These are phyloP conservation scores for Linnemannia schmuckeri DNA, from an alignment of 192 early-diverging fungal species.

Conservation along the genomic window DNA sequence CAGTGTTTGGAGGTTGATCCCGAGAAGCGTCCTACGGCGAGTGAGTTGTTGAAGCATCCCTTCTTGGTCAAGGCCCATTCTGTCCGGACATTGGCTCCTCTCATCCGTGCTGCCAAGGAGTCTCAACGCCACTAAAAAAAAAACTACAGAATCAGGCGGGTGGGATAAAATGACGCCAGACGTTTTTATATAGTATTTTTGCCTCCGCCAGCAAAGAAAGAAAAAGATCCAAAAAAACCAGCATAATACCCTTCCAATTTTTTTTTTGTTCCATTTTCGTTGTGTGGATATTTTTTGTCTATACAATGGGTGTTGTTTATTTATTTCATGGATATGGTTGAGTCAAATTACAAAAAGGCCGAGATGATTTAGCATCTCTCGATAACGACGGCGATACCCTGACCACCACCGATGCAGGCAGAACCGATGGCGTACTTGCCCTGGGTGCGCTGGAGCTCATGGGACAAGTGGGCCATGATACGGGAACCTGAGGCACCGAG, in stretches of 20 bases:
- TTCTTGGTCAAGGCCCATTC: conserved; percentile 87
- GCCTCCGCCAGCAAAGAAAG: neutral
- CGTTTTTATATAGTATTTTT: neutral
- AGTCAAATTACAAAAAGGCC: neutral
- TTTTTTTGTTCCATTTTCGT: neutral
- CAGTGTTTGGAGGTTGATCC: conserved; percentile 85
- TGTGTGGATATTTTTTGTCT: neutral
- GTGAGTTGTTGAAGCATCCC: conserved; percentile 84
- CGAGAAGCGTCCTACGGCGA: conserved; percentile 81
- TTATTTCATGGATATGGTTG: neutral
- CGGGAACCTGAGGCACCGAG: conserved; percentile 96
- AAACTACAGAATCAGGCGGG: neutral
- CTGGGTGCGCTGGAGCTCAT: conserved; percentile 85
- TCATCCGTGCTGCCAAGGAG: conserved; percentile 80
- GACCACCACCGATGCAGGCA: conserved; percentile 96
- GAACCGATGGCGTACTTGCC: conserved; percentile 92
- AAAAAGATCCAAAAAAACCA: conserved; percentile 19
- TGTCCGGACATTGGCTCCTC: conserved; percentile 80
- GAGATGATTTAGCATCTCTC: conserved; percentile 30
- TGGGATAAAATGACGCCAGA: neutral
- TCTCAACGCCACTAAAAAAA: conserved; percentile 38
- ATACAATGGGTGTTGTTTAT: neutral
- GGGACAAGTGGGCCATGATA: conserved; percentile 89
- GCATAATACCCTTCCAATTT: neutral
- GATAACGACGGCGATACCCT: conserved; percentile 58